Conservation (phyloP, 345 rosid species). For the Aquilaria malaccensis region DNA sequence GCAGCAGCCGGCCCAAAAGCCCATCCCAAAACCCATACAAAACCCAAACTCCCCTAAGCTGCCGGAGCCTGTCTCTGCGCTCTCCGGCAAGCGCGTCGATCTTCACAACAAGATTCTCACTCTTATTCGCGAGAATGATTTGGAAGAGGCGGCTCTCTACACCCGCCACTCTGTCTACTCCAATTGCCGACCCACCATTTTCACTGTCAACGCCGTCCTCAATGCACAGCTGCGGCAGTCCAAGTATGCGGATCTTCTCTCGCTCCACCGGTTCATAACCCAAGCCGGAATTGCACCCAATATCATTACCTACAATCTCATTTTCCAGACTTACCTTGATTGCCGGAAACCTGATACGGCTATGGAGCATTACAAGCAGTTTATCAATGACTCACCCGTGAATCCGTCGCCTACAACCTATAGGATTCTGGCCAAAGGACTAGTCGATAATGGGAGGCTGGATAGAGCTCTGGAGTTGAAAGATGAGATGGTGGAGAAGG, state of each 20-base stretch:
- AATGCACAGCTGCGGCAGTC: conserved; percentile 80
- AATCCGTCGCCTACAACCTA: conserved; percentile 73
- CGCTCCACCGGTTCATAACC: conserved; percentile 69
- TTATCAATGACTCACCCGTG: conserved; percentile 56
- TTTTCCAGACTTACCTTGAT: conserved; percentile 79
- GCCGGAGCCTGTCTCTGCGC: conserved; percentile 68
- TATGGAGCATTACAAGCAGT: conserved; percentile 68
- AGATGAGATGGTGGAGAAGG: conserved; percentile 62
- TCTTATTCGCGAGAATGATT: conserved; percentile 66
- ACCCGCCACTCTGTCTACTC: conserved; percentile 93
- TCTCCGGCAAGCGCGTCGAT: conserved; percentile 71
- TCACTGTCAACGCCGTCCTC: conserved; percentile 78
- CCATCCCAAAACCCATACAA: conserved; percentile 54
- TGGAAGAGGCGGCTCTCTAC: conserved; percentile 83
- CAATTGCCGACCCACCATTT: conserved; percentile 85
- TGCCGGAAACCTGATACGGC: conserved; percentile 78
- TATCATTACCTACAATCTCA: conserved; percentile 62
- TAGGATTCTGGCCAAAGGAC: conserved; percentile 67
- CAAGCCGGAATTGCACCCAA: conserved; percentile 81
- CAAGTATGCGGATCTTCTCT: conserved; percentile 62
- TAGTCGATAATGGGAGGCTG: conserved; percentile 69
- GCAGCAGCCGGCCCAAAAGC: conserved; percentile 27
- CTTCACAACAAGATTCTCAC: conserved; percentile 74
- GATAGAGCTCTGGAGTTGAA: conserved; percentile 80
- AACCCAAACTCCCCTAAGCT: conserved; percentile 81